Base-by-base conservation (phyloP, 2,329 filamentous ascomycete species). In the Rhynchosporium graminicola region DNA sequence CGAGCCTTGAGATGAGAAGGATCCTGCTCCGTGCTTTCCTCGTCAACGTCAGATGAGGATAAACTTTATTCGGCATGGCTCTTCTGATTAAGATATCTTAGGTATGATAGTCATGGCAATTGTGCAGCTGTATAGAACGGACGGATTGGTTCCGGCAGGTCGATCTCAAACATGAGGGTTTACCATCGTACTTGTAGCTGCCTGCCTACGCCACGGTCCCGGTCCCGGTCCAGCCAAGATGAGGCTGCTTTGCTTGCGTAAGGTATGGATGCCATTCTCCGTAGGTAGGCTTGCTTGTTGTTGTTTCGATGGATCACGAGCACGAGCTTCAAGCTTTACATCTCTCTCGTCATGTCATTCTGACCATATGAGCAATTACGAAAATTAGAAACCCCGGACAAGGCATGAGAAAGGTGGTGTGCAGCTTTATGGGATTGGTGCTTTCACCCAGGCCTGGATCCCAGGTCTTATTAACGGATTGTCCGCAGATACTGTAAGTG, bases 271-370 rank as follows among this genome's bases (percentile, higher is more conserved):
- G 40, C 36, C 36, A 40, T 20, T 20, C 20, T 20, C 20, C 20
- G 20, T 20, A 20, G 20, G 1, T 20, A 20, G 20, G 20, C 1
- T 1, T 1, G 20, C 20, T 20, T 20, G 20, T 20, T 20, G 20
- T 20, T 20, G 20, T 20, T 20, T 20, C 20, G 20, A 20, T 1
- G 20, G 52, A 55, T 55, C 33, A 51, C 42, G 51, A 54, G 26
- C 51, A 54, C 55, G 55, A 57, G 55, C 55, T 57, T 45, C 15
- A 15, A 47, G 42, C 42, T 57, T 26, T 31, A 47, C 15, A 57
- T 26, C 54, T 20, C 20, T 20, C 20, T 20, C 20, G 20, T 20
- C 20, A 33, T 42, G 55, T 46, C 55, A 57, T 57, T 26, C n/a
- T 42, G 33, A 36, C 20, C 36, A 36, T 9, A 5, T n/a, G 15